Evolutionary conservation across 1,284 basidiomycete genomes (phyloP).

Genomic region (Boletus mariae): DNA sequence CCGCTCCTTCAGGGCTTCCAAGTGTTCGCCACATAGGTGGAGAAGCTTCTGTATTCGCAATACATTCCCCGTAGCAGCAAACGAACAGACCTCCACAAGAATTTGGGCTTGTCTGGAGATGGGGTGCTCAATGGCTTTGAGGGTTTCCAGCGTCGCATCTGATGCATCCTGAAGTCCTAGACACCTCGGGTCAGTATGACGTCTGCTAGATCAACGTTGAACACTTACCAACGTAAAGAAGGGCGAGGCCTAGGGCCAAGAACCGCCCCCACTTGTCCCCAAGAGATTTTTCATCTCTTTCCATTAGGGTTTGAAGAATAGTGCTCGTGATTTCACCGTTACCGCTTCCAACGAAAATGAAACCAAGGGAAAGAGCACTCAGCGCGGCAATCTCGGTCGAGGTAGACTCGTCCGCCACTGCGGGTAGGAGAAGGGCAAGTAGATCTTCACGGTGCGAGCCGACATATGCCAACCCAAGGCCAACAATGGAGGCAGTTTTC

Average conservation of each 20-base stretch:
- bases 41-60: conserved; percentile 92
- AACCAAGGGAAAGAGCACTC: conserved; percentile 86
- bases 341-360: conserved; percentile 94
- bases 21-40: conserved; percentile 91
- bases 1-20: conserved; percentile 58
- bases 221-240: conserved; percentile 81
- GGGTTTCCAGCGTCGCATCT: conserved; percentile 92
- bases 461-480: conserved; percentile 90
- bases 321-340: conserved; percentile 91
- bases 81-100: conserved; percentile 92
- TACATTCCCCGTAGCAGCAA: conserved; percentile 95
- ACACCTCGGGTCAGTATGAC: conserved; percentile 7
- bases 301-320: conserved; percentile 93
- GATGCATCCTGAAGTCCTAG: conserved; percentile 86
- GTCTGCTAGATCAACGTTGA: not conserved
- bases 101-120: conserved; percentile 90
- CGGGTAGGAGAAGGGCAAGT: conserved; percentile 72
- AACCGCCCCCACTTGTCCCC: conserved; percentile 94
- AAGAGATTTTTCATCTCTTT: conserved; percentile 71
- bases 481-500: conserved; percentile 87
- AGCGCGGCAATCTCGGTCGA: conserved; percentile 91
- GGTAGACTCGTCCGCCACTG: conserved; percentile 74
- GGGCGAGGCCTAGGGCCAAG: conserved; percentile 85
- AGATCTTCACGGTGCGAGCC: conserved; percentile 91
- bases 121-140: conserved; percentile 94